Conservation (phyloP, 495 filamentous ascomycete species). For the Diplogelasinospora grovesii region DNA sequence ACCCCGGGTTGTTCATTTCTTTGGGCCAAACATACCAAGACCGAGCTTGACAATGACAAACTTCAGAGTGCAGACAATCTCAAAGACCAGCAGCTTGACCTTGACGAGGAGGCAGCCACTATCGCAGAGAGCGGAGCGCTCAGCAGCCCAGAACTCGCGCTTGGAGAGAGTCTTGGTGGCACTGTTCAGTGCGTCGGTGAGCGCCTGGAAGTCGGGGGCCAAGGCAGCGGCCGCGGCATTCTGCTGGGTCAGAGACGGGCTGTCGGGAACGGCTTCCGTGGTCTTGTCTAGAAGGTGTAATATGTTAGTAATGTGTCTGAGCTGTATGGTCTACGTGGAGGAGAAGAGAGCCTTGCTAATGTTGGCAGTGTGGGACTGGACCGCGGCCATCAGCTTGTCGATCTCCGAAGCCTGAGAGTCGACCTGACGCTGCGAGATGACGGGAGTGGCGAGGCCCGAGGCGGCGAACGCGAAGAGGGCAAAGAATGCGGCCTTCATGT, state of each 20-base stretch:
- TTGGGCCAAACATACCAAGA: conserved; percentile 28
- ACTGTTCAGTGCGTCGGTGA: conserved; percentile 25
- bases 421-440: conserved; percentile 19
- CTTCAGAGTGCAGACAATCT: conserved; percentile 29
- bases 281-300: conserved; percentile 19
- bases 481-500: conserved; percentile 34
- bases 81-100: conserved; percentile 28
- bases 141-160: conserved; percentile 17
- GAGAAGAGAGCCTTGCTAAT: conserved; percentile 25
- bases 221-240: conserved; percentile 20
- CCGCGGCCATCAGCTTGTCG: conserved; percentile 20
- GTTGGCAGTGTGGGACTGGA: conserved; percentile 28
- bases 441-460: conserved; percentile 28
- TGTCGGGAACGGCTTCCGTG: conserved; percentile 20
- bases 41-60: conserved; percentile 32
- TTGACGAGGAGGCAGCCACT: conserved; percentile 16
- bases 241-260: conserved; percentile 16
- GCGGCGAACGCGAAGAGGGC: conserved; percentile 29
- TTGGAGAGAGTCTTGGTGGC: conserved; percentile 23
- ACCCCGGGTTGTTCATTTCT: too few relatives aligned
- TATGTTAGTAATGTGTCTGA: conserved; percentile 1
- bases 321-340: not conserved
- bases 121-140: conserved; percentile 10
- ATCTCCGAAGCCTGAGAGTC: conserved; percentile 28
- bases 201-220: conserved; percentile 26